Percentiles rank a stretch among this genome's conserved stretches.
Conservation (phyloP, 441 rosid species). For the Syzygium syzygioides region DNA sequence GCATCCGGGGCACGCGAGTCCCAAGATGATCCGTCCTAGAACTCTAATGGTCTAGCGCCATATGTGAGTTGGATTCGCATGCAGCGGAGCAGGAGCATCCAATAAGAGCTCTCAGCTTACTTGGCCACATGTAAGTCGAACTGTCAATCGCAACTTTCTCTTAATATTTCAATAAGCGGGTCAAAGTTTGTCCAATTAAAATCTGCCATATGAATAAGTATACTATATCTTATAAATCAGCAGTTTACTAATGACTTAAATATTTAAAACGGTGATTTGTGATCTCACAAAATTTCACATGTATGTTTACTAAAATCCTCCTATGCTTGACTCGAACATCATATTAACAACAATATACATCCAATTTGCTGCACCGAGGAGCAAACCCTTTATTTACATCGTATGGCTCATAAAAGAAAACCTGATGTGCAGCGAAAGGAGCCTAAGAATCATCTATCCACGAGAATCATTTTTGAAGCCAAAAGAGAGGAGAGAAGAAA, state of each 20-base stretch:
- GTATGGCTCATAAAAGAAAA: background rate
- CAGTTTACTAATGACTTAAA: background rate
- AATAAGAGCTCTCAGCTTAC: too few relatives aligned
- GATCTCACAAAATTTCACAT: background rate
- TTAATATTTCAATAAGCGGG: background rate
- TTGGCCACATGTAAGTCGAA: too few relatives aligned
- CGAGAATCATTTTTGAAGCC: background rate
- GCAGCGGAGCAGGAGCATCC: too few relatives aligned
- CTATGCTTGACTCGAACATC: background rate
- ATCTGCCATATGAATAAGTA: background rate
- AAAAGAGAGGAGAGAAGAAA: background rate
- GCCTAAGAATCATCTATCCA: background rate
- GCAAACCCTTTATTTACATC: background rate
- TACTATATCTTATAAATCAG: background rate
- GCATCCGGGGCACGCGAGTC: background rate
- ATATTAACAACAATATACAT: background rate
- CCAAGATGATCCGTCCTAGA: background rate
- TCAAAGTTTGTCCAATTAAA: background rate
- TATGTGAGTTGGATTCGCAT: too few relatives aligned
- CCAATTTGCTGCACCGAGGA: background rate
- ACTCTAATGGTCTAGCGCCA: background rate
- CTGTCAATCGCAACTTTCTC: background rate
- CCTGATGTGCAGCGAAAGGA: background rate
- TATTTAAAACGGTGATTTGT: accelerated
- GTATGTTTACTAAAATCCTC: accelerated